Conservation (phyloP, 352 stramenopile species). For the Phytopythium cucurbitacearum region DNA sequence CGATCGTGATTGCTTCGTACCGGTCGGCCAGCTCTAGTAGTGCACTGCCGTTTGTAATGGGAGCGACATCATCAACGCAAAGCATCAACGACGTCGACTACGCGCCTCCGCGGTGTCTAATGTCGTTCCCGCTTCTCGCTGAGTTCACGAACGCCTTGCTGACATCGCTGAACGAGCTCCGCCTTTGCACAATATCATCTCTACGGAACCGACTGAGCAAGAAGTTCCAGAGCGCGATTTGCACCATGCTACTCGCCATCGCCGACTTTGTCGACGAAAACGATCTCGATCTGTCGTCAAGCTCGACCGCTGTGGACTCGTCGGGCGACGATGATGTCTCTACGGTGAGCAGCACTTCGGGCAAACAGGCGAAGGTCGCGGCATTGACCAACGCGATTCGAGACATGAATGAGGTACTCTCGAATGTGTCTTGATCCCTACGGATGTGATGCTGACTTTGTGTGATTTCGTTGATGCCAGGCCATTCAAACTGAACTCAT, state of each 20-base stretch:
- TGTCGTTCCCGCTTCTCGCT: slow-evolving; percentile 83
- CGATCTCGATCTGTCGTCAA: slow-evolving; percentile 22
- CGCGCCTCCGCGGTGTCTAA: slow-evolving; percentile 69
- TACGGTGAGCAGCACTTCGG: not conserved
- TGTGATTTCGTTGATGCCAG: slow-evolving; percentile 14
- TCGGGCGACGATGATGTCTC: slow-evolving; percentile 8
- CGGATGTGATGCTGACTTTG: not conserved
- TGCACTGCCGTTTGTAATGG: slow-evolving; percentile 6
- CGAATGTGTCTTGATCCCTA: not conserved
- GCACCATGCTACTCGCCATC: slow-evolving; percentile 44
- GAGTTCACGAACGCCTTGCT: slow-evolving; percentile 84
- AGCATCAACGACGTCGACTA: slow-evolving; percentile 34
- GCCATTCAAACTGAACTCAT: slow-evolving; percentile 52
- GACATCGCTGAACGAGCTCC: slow-evolving; percentile 80
- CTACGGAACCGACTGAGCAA: slow-evolving; percentile 50
- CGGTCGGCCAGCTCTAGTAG: slow-evolving; percentile 19
- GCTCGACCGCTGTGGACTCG: not conserved
- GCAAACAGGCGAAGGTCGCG: slow-evolving; percentile 16
- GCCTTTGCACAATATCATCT: slow-evolving; percentile 64
- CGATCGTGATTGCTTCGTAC: slow-evolving; percentile 69
- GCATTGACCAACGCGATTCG: slow-evolving; percentile 36
- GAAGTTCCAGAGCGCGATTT: slow-evolving; percentile 51
- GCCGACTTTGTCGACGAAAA: slow-evolving; percentile 56
- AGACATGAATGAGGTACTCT: slow-evolving; percentile 51
- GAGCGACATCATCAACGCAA: not conserved